A percentile compares a stretch with the other conserved stretches of the same genome.
These are phyloP conservation scores for Penicillium silybi DNA, from an alignment of 495 filamentous ascomycete species.

Conservation along the genomic window DNA sequence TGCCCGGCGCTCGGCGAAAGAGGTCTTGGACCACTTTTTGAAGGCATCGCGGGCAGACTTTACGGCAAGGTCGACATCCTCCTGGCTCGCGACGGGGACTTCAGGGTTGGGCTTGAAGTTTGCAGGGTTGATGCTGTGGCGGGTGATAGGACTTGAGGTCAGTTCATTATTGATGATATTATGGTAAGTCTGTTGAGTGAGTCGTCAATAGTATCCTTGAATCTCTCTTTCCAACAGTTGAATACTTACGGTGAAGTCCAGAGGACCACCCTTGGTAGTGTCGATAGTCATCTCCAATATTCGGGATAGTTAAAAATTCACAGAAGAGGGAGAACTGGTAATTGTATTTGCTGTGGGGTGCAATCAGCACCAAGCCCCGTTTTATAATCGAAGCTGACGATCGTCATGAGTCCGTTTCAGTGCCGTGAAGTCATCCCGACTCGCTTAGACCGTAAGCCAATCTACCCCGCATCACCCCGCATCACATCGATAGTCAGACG, in stretches of 20 bases:
- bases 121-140: constrained; percentile 48
- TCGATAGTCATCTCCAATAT: background rate
- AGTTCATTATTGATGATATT: constrained; percentile 41
- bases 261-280: background rate
- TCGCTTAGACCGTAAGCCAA: background rate
- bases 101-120: constrained; percentile 48
- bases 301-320: background rate
- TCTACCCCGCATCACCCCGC: background rate
- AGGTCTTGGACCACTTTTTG: constrained; percentile 45
- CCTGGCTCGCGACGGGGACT: constrained; percentile 48
- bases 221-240: background rate
- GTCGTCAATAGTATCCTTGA: background rate
- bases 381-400: background rate
- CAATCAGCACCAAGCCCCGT: background rate
- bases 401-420: background rate
- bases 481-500: no score
- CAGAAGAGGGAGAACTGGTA: background rate
- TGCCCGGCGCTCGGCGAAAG: constrained; percentile 52
- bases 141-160: constrained; percentile 22
- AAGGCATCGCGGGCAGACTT: constrained; percentile 45
- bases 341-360: background rate
- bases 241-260: background rate
- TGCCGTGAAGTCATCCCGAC: background rate
- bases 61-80: constrained; percentile 55
- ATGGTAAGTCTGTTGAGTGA: constrained; percentile 19